Evolutionary conservation across 2,329 filamentous ascomycete genomes (phyloP).

Genomic region (Knufia fluminis): DNA sequence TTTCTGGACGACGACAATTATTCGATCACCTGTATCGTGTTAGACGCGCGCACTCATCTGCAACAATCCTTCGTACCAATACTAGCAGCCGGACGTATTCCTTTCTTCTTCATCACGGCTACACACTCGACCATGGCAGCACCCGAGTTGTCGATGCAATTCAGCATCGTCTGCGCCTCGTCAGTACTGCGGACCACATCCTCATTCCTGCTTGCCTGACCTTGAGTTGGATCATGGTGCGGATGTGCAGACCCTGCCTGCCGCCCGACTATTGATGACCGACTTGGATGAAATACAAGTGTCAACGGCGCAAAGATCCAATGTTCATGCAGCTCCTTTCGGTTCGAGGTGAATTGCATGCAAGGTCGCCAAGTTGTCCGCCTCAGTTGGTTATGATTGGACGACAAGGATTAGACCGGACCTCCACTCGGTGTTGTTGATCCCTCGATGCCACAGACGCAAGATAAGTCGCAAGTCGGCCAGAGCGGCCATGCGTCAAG

Average conservation of each 20-base stretch:
- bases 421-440: background rate
- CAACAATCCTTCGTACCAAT: too few relatives aligned
- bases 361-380: background rate
- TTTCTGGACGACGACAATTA: constrained; percentile 96
- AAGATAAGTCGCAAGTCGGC: too few relatives aligned
- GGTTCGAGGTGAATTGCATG: background rate
- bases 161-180: constrained; percentile 70
- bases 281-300: background rate
- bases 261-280: background rate
- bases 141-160: constrained; percentile 99
- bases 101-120: constrained; percentile 84
- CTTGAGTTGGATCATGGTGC: constrained; percentile 88
- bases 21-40: constrained; percentile 75
- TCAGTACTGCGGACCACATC: background rate
- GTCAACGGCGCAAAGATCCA: background rate
- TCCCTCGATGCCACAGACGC: background rate
- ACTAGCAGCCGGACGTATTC: constrained; percentile 53
- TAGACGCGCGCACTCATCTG: too few relatives aligned
- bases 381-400: background rate
- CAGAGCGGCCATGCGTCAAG: background rate
- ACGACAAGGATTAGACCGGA: too few relatives aligned
- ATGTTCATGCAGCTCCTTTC: background rate
- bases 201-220: constrained; percentile 28
- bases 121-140: constrained; percentile 95
- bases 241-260: constrained; percentile 23